These are phyloP conservation scores for Mrakia frigida DNA, from an alignment of 768 basidiomycete genomes.

Conservation along the genomic window DNA sequence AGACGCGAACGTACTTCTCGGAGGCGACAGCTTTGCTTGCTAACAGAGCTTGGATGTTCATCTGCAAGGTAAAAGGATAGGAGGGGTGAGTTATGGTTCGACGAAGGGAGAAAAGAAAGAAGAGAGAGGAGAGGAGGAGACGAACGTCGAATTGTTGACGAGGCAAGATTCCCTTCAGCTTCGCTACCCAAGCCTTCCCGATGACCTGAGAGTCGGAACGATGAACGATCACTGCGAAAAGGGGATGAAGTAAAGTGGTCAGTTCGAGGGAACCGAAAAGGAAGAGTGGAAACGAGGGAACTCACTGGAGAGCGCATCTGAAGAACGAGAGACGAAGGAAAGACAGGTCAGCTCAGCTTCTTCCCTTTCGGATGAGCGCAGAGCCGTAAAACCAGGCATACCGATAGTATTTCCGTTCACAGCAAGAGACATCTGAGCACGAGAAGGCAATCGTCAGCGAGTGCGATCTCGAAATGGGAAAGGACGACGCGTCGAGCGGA, in stretches of 20 bases:
- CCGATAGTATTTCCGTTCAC: constrained; percentile 80
- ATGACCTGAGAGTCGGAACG: constrained; percentile 67
- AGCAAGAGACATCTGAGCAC: constrained; percentile 75
- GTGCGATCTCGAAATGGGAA: too few relatives aligned
- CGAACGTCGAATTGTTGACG: constrained; percentile 47
- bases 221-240: constrained; percentile 64
- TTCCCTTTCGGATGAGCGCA: not conserved
- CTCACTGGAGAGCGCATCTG: constrained; percentile 64
- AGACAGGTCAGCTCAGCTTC: not conserved
- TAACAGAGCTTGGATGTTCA: constrained; percentile 89
- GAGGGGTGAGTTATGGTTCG: not conserved
- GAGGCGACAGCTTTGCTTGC: constrained; percentile 83
- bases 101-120: too few relatives aligned
- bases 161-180: constrained; percentile 70
- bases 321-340: not conserved
- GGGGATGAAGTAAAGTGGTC: not conserved
- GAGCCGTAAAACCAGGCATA: not conserved
- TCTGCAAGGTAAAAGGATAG: constrained; percentile 37
- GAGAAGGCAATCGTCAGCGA: not conserved
- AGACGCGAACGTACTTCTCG: constrained; percentile 53
- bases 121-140: not conserved
- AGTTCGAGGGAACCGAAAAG: not conserved
- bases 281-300: not conserved
- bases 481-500: too few relatives aligned
- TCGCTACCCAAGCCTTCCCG: constrained; percentile 71